Conservation (phyloP, 768 basidiomycete species). For the Coprinellus aureogranulatus region DNA sequence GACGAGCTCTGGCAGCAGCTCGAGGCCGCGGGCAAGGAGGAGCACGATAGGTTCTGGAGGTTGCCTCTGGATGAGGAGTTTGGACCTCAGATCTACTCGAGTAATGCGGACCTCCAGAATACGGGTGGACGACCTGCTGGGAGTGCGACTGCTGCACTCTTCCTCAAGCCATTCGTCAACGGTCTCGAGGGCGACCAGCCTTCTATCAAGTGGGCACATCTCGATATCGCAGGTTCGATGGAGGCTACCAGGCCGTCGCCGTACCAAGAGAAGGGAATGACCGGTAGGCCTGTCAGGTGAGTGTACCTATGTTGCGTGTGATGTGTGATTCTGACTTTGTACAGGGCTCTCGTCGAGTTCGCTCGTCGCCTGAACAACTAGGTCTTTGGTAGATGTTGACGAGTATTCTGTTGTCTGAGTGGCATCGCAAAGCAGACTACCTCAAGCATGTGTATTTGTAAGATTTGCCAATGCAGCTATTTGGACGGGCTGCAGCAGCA, state of each 20-base stretch:
- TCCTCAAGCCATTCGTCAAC: slow-evolving; percentile 80
- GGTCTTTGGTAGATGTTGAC: not conserved
- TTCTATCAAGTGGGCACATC: slow-evolving; percentile 76
- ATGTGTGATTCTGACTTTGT: not conserved
- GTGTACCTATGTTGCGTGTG: slow-evolving; percentile 19
- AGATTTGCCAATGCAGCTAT: no score
- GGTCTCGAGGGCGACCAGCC: slow-evolving; percentile 65
- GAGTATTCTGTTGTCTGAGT: no score
- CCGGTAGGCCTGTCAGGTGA: slow-evolving; percentile 75
- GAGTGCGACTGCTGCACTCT: slow-evolving; percentile 78
- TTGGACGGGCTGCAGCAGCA: no score
- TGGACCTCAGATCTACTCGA: slow-evolving; percentile 69
- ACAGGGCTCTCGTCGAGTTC: not conserved
- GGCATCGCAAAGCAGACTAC: no score
- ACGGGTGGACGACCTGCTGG: slow-evolving; percentile 73
- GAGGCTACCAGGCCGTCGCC: slow-evolving; percentile 57
- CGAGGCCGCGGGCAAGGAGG: slow-evolving; percentile 63
- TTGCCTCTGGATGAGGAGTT: slow-evolving; percentile 86
- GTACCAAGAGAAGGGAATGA: slow-evolving; percentile 76
- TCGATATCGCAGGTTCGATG: slow-evolving; percentile 82
- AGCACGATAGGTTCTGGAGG: slow-evolving; percentile 86
- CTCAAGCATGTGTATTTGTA: no score
- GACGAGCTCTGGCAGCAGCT: slow-evolving; percentile 73
- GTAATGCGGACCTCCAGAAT: slow-evolving; percentile 82
- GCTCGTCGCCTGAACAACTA: not conserved